Evolutionary conservation across 495 filamentous ascomycete genomes (phyloP).

Genomic region (Tuber brumale): DNA sequence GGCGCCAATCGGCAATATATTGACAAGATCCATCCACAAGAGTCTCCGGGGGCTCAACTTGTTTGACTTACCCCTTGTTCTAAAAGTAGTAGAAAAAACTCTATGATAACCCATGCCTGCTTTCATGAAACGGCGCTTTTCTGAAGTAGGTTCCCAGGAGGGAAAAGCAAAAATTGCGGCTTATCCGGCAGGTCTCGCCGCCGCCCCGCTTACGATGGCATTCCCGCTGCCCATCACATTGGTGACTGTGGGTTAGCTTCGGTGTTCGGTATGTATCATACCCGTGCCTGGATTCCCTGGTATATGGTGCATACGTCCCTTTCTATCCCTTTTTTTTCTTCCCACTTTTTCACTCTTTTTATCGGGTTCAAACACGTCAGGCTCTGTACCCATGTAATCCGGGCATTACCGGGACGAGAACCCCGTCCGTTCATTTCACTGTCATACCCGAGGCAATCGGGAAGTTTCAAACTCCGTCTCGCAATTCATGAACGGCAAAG

Average conservation of each 20-base stretch:
- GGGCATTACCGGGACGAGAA: background rate
- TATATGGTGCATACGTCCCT: constrained; percentile 14
- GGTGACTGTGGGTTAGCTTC: constrained; percentile 22
- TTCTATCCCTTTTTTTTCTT: background rate
- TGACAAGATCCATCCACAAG: background rate
- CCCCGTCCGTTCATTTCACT: background rate
- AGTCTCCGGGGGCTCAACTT: background rate
- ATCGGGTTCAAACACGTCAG: background rate
- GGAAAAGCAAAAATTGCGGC: constrained; percentile 20
- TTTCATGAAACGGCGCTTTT: background rate
- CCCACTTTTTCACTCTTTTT: background rate
- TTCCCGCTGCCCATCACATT: constrained; percentile 35
- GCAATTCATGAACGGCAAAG: constrained; percentile 18
- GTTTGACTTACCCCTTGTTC: background rate
- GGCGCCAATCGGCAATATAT: background rate
- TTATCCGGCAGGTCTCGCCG: constrained; percentile 31
- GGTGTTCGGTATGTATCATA: background rate
- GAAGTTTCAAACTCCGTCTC: constrained; percentile 26
- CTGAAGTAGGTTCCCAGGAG: constrained; percentile 14
- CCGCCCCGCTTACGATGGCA: constrained; percentile 15
- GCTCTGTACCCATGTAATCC: background rate
- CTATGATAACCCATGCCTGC: background rate
- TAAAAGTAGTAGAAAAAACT: background rate
- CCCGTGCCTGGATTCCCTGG: constrained; percentile 9
- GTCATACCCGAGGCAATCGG: background rate